Evolutionary conservation across 768 basidiomycete species (phyloP).

Genomic region (Xanthoconium stramineum): DNA sequence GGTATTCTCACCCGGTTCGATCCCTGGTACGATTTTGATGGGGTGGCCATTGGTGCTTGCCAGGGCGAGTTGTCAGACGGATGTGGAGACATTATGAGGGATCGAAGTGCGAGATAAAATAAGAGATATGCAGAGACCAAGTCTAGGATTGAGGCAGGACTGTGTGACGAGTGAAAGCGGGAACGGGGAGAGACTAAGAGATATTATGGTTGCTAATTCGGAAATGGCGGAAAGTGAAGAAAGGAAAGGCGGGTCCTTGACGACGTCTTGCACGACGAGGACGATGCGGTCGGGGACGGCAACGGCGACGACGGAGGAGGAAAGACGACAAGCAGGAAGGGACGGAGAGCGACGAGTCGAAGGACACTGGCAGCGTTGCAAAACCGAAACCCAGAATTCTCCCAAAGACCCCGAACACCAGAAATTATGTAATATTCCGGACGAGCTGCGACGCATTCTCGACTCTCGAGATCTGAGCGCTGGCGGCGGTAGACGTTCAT

Average conservation of each 20-base stretch:
- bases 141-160: conserved; percentile 25
- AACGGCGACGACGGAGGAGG: conserved; percentile 23
- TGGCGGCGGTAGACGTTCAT: too few species aligned
- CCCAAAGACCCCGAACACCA: conserved; percentile 31
- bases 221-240: conserved; percentile 26
- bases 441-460: too few species aligned
- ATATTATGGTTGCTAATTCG: conserved; percentile 26
- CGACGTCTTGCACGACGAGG: conserved; percentile 23
- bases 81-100: conserved; percentile 36
- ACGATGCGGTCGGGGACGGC: conserved; percentile 19
- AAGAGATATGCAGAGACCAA: conserved; percentile 6
- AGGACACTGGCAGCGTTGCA: conserved; percentile 33
- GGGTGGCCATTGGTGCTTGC: conserved; percentile 41
- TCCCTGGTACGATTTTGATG: conserved; percentile 29
- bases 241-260: conserved; percentile 18
- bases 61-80: conserved; percentile 37
- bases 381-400: conserved; percentile 33
- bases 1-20: conserved; percentile 34
- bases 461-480: too few species aligned
- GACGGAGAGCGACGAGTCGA: conserved; percentile 32
- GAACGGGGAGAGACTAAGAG: conserved; percentile 17
- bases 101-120: conserved; percentile 24
- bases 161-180: conserved; percentile 21
- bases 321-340: conserved; percentile 27
- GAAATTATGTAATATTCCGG: conserved; percentile 14